Evolutionary conservation across 2,329 filamentous ascomycete genomes (phyloP), one percentile per base, ranked within the genome.

Genomic region (Hypoxylon sp.): DNA sequence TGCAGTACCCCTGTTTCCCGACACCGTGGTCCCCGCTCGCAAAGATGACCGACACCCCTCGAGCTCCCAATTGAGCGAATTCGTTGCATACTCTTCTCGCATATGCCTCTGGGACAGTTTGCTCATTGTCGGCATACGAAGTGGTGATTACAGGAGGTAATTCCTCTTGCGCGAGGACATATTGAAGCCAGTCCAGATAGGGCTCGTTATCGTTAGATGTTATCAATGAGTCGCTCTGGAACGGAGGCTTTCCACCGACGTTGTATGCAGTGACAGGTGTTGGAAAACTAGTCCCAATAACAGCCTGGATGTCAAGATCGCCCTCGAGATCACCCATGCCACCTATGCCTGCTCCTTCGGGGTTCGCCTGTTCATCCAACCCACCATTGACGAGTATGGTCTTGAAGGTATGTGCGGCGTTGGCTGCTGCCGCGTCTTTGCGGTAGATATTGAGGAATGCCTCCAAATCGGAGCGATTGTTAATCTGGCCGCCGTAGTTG

Each of bases 71-170:
- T 73, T 90, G 87, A 4, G 86, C 88, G 67, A 91, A 89, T 46
- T 88, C 81, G 72, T 83, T 82, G 80, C 90, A 92, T 3, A 87
- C 86, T 13, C 84, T 81, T 48, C 82, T 81, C 4, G 88, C 85
- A 73, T 91, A 92, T 5, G 83, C 81, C 14, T 79, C 76, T 0
- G 90, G 89, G 0, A 92, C 83, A 1, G 83, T 87, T 77, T 88
- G 88, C 77, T 92, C 90, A 46, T 88, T 82, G 69, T 92, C 90
- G n/a, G 87, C 89, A 72, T 92, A 92, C 0, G 89, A 91, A 10
- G 87, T 88, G 35, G 84, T 44, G 17, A 44, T 44, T 22, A 44
- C 39, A 3, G 39, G 39, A 22, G 39, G 39, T 5, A 44, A 10
- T 10, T 44, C 39, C 1, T 44, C 39, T 22, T 44, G 39, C 9